Evolutionary conservation across 192 early-diverging fungal genomes (phyloP).

Genomic region (Coemansia sp.): DNA sequence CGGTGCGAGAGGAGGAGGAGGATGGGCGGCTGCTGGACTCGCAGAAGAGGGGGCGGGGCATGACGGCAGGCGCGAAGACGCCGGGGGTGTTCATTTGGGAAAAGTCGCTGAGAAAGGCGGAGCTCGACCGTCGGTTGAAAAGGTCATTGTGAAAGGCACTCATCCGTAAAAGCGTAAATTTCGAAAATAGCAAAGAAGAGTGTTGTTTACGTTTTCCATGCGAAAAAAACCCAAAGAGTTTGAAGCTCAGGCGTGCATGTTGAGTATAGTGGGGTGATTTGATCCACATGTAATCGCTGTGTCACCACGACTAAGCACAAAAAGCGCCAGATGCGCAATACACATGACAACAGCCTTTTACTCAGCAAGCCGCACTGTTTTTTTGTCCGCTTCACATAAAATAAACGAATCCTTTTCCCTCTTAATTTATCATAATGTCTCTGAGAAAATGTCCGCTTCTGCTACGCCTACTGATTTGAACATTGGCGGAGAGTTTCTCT

Average conservation of each 20-base stretch:
- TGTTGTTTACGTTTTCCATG: neutral
- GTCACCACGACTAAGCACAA: neutral
- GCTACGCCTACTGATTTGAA: conserved; percentile 9
- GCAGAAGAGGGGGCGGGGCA: conserved; percentile 44
- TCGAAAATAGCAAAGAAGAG: neutral
- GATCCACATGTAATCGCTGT: neutral
- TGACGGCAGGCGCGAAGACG: conserved; percentile 34
- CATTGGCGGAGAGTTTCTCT: conserved; percentile 31
- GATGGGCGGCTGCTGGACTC: conserved; percentile 4
- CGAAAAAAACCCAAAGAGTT: no score
- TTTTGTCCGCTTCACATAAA: neutral
- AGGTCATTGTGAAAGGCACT: conserved; percentile 50
- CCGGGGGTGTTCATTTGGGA: conserved; percentile 29
- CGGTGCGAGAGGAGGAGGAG: conserved; percentile 14
- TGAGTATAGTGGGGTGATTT: neutral
- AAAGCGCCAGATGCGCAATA: neutral
- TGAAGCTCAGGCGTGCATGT: neutral
- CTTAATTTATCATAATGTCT: neutral
- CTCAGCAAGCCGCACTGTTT: no score
- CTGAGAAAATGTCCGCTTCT: neutral
- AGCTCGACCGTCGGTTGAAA: conserved; percentile 20
- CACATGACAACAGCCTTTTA: neutral
- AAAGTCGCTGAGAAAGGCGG: conserved; percentile 7
- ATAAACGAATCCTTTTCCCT: no score
- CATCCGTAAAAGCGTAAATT: conserved; percentile 5